Percentiles rank a stretch among this genome's conserved stretches.
Conservation (phyloP, 768 basidiomycete genomes). For the Naematelia encephala region DNA sequence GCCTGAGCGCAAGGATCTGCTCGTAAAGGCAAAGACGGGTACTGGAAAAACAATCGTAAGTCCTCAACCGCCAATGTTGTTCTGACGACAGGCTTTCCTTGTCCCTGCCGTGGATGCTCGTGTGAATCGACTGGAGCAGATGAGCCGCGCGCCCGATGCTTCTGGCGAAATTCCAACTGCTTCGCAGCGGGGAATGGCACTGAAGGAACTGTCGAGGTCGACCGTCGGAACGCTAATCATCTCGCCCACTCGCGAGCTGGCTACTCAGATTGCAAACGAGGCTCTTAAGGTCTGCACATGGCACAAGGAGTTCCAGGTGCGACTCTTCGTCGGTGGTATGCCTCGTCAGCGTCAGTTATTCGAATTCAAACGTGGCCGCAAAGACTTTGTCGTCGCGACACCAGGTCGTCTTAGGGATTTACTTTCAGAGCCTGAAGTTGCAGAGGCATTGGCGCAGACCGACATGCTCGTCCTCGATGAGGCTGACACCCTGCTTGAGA, state of each 20-base stretch:
- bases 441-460: slow-evolving; percentile 58
- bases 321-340: slow-evolving; percentile 73
- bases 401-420: slow-evolving; percentile 82
- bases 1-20: slow-evolving; percentile 58
- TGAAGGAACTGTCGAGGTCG: slow-evolving; percentile 48
- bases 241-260: slow-evolving; percentile 84
- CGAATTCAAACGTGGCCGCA: slow-evolving; percentile 62
- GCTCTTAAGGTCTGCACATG: slow-evolving; percentile 64
- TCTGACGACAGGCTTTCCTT: slow-evolving; percentile 61
- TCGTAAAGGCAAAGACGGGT: slow-evolving; percentile 84
- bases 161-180: slow-evolving; percentile 51
- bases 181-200: slow-evolving; percentile 20
- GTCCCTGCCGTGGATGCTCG: slow-evolving; percentile 80
- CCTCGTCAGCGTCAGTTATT: slow-evolving; percentile 65
- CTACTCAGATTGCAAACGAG: slow-evolving; percentile 83
- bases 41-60: slow-evolving; percentile 74
- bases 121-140: slow-evolving; percentile 58
- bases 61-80: slow-evolving; percentile 3
- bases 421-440: slow-evolving; percentile 61
- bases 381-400: slow-evolving; percentile 83
- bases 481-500: slow-evolving; percentile 82
- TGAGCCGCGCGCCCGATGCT: slow-evolving; percentile 54
- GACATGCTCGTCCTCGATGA: slow-evolving; percentile 81
- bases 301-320: slow-evolving; percentile 65
- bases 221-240: slow-evolving; percentile 73